Base-by-base conservation (phyloP, 208 protist species). In the Polymyxa betae region DNA sequence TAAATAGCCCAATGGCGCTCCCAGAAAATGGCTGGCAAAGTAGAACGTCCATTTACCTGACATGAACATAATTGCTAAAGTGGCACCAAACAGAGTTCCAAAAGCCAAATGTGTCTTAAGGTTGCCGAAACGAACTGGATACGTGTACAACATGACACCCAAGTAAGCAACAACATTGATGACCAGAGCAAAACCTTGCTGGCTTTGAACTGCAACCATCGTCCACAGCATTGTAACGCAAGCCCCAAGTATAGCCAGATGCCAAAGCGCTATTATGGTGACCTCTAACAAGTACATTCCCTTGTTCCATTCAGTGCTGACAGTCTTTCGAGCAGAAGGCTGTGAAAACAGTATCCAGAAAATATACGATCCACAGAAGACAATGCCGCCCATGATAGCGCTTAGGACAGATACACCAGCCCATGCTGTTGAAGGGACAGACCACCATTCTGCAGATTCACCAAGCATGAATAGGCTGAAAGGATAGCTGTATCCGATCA, bases 401-500 rank as follows among this genome's bases (percentile, higher is more conserved):
- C 54, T 66, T 16, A 66, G 54, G 54, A 66, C 54, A 29, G 54
- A 66, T 29, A 66, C 54, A 29, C 54, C 54, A 16, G 54, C 54
- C 20, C 29, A 16, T 29, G 54, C 29, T 66, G 54, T 29, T 29
- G 54, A 66, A 16, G 20, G 20, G 20, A 66, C 20, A 16, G 16
- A 29, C 20, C 16, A 66, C 72, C 72, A 82, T 5, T 5, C 5
- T 43, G 72, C 5, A n/a, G 72, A 5, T 43, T 82, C 35, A 20
- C 35, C 72, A 35, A 82, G 5, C 5, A 82, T 5, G n/a, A 82
- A 82, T n/a, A 82, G 5, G 72, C 16, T 35, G 16, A 82, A 43
- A 20, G 72, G 72, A n/a, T 38, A 35, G 72, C 72, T 5, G 72
- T 40, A 82, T n/a, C 72, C 72, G n/a, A 82, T 35, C n/a, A 82